Evolutionary conservation across 768 basidiomycete species (phyloP).

Genomic region (Collybiopsis luxurians): DNA sequence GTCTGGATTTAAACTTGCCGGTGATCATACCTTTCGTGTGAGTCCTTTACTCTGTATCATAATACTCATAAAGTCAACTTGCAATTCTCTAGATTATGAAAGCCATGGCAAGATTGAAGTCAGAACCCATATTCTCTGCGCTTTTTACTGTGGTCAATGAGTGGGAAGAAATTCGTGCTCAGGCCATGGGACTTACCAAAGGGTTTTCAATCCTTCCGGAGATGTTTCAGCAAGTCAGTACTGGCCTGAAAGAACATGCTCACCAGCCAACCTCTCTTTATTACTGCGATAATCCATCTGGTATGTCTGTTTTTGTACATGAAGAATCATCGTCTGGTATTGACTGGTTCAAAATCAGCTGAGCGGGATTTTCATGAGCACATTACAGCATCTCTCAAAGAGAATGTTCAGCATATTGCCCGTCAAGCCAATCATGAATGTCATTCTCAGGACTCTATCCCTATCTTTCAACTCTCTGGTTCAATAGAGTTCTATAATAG

Average conservation of each 20-base stretch:
- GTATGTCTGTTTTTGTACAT: no score
- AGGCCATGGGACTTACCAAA: not conserved
- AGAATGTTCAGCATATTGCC: slow-evolving; percentile 10
- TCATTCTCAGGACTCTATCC: not conserved
- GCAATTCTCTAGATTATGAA: not conserved
- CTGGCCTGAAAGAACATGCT: slow-evolving; percentile 10
- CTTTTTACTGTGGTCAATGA: not conserved
- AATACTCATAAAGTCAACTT: not conserved
- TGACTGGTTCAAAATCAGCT: not conserved
- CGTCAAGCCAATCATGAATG: slow-evolving; percentile 9
- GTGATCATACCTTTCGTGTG: slow-evolving; percentile 8
- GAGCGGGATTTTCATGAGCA: slow-evolving; percentile 15
- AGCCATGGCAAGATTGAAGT: not conserved
- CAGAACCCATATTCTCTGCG: not conserved
- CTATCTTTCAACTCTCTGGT: not conserved
- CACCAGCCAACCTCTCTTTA: slow-evolving; percentile 8
- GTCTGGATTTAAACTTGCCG: not conserved
- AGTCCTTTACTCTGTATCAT: not conserved
- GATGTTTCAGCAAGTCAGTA: not conserved
- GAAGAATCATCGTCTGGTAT: no score
- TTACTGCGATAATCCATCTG: slow-evolving; percentile 15
- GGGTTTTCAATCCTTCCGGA: not conserved
- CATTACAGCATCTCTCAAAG: slow-evolving; percentile 5
- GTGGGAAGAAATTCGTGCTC: not conserved
- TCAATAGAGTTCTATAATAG: not conserved